Percentiles rank a stretch among this genome's conserved stretches.
Conservation (phyloP, 495 filamentous ascomycete genomes). For the Hypoxylon rickii region DNA sequence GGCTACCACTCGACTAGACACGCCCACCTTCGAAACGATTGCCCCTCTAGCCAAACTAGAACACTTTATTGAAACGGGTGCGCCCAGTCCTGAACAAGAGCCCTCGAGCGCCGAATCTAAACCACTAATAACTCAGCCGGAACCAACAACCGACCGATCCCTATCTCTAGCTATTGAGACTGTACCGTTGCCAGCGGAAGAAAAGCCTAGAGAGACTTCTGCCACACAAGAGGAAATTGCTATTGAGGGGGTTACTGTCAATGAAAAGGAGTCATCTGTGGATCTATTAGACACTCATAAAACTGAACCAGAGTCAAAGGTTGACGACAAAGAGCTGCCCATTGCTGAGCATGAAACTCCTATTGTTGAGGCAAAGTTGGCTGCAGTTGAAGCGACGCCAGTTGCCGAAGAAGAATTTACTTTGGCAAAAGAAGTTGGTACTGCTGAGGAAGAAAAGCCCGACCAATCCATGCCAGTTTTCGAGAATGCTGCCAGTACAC, state of each 20-base stretch:
- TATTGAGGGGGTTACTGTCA: not conserved
- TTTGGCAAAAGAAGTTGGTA: not conserved
- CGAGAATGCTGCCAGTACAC: not conserved
- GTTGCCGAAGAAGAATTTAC: not conserved
- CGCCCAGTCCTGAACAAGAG: not conserved
- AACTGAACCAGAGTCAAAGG: not conserved
- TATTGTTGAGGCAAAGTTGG: not conserved
- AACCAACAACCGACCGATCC: too few species aligned
- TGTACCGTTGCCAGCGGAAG: not conserved
- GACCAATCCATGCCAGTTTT: not conserved
- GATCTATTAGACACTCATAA: not conserved
- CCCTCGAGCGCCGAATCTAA: not conserved
- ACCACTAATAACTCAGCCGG: not conserved
- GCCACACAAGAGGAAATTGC: not conserved
- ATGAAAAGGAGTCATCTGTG: not conserved
- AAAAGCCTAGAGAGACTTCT: not conserved
- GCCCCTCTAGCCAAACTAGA: not conserved
- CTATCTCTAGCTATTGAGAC: not conserved
- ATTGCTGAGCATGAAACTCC: not conserved
- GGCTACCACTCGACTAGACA: not conserved
- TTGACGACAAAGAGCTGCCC: not conserved
- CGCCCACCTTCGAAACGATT: not conserved
- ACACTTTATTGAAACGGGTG: too few species aligned
- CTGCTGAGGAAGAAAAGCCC: conserved; percentile 4
- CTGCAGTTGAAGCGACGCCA: not conserved